Conservation (phyloP, 202 grass and related monocot genomes). For the Bolboschoenoplectus hybrid region DNA sequence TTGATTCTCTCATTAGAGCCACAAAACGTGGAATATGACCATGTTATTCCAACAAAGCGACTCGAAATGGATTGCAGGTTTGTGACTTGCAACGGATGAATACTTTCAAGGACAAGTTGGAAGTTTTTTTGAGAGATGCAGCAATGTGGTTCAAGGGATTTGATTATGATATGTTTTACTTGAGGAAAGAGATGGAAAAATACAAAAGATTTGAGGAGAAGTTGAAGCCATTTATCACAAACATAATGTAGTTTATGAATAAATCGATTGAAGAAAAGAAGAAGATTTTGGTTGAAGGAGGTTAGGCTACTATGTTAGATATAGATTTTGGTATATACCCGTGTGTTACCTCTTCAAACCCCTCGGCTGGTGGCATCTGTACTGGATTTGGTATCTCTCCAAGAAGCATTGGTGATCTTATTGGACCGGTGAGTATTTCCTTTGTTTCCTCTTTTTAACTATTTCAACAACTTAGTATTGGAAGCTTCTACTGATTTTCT, state of each 20-base stretch:
- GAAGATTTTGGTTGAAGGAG: constrained; percentile 96
- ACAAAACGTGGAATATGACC: constrained; percentile 87
- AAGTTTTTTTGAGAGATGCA: constrained; percentile 67
- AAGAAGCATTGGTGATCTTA: constrained; percentile 73
- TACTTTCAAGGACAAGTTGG: constrained; percentile 75
- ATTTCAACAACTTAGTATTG: neutral
- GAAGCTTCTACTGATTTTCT: constrained; percentile 3
- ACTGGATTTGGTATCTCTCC: constrained; percentile 88
- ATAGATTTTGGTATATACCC: constrained; percentile 98
- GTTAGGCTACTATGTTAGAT: constrained; percentile 96
- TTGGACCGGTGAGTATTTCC: constrained; percentile 69
- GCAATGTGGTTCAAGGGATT: constrained; percentile 71
- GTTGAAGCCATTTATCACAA: constrained; percentile 67
- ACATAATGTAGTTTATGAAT: constrained; percentile 83
- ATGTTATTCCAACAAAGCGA: constrained; percentile 87
- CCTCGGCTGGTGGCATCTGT: constrained; percentile 91
- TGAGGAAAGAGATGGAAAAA: constrained; percentile 79
- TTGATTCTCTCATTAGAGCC: constrained; percentile 75
- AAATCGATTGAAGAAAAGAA: constrained; percentile 80
- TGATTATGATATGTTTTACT: constrained; percentile 57
- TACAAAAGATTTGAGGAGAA: constrained; percentile 73
- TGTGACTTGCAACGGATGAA: constrained; percentile 81
- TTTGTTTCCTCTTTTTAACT: constrained; percentile 3
- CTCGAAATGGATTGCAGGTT: constrained; percentile 77
- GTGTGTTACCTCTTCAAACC: constrained; percentile 94